Evolutionary conservation across 2,329 filamentous ascomycete genomes (phyloP).

Genomic region (Fusarium sp.): DNA sequence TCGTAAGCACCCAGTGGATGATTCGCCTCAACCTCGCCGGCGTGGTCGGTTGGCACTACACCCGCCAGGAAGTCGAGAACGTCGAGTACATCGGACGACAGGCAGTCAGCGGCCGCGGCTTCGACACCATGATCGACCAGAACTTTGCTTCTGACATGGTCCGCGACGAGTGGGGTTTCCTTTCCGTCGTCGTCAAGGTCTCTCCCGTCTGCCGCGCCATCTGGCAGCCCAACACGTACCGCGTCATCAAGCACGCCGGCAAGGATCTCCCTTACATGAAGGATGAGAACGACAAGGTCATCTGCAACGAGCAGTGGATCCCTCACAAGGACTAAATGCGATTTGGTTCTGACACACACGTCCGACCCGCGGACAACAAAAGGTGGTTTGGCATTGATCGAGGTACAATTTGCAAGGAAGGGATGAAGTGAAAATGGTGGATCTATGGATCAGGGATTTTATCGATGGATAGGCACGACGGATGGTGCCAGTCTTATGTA

Average conservation of each 20-base stretch:
- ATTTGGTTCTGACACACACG: background rate
- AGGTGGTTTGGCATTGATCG: background rate
- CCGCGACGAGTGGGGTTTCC: background rate
- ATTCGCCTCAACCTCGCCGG: conserved; percentile 2
- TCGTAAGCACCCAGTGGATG: conserved; percentile 24
- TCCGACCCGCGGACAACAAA: background rate
- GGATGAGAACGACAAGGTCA: background rate
- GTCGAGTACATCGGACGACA: background rate
- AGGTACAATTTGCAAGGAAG: background rate
- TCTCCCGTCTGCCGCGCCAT: background rate
- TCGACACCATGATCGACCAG: background rate
- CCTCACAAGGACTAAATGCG: background rate
- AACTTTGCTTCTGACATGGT: background rate
- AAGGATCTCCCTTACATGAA: background rate
- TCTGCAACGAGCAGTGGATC: background rate
- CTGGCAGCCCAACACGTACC: background rate
- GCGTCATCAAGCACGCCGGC: background rate
- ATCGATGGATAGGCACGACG: conserved; percentile 23
- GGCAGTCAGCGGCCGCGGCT: background rate
- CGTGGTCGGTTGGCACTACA: conserved; percentile 4
- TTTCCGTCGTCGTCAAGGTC: background rate
- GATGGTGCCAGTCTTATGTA: conserved; percentile 34
- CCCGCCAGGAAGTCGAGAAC: background rate
- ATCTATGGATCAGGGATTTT: background rate
- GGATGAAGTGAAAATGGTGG: background rate